Evolutionary conservation across 768 basidiomycete species (phyloP).

Genomic region (Mycena polygramma): DNA sequence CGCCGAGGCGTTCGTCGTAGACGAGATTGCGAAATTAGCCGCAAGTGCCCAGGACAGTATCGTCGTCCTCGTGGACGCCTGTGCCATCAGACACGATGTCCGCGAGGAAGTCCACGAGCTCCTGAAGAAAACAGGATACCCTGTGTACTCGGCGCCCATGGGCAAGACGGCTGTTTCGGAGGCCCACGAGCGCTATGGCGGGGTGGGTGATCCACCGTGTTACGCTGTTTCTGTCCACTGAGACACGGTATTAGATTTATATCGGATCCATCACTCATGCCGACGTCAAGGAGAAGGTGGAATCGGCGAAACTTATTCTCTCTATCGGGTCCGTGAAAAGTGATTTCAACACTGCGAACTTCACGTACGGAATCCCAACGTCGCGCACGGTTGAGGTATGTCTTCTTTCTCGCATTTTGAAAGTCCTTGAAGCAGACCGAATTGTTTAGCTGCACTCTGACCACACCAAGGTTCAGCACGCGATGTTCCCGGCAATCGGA

Average conservation of each 20-base stretch:
- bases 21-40: conserved; percentile 75
- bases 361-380: conserved; percentile 78
- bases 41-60: conserved; percentile 75
- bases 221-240: background rate
- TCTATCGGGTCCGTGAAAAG: conserved; percentile 78
- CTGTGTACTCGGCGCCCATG: conserved; percentile 84
- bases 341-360: conserved; percentile 93
- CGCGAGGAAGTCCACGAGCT: conserved; percentile 74
- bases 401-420: conserved; percentile 7
- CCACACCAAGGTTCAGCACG: conserved; percentile 74
- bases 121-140: conserved; percentile 71
- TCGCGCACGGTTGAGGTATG: conserved; percentile 72
- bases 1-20: conserved; percentile 77
- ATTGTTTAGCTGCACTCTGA: conserved; percentile 79
- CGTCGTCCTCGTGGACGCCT: conserved; percentile 85
- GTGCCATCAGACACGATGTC: conserved; percentile 79
- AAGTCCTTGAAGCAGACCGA: background rate
- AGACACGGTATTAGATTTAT: conserved; percentile 66
- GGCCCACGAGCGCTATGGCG: conserved; percentile 79
- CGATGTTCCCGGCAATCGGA: conserved; percentile 72
- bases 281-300: conserved; percentile 76
- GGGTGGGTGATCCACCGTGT: conserved; percentile 68
- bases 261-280: conserved; percentile 79
- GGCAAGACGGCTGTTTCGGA: conserved; percentile 84
- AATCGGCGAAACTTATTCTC: conserved; percentile 80